Conservation (phyloP, 441 rosid genomes). For the Mallotus repandus region DNA sequence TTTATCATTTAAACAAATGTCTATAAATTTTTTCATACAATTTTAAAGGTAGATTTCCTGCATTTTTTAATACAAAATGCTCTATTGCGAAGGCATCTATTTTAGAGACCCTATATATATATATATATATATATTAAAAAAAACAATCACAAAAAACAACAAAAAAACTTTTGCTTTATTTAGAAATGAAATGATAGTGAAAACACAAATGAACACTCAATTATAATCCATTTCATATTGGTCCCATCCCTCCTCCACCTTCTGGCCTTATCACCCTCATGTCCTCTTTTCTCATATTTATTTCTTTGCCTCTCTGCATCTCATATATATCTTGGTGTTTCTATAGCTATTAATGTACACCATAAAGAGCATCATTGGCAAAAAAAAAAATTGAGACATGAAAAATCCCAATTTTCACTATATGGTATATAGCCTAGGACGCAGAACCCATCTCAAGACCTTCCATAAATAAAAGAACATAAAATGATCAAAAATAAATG, state of each 20-base stretch:
- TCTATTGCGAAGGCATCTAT: not conserved
- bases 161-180: constrained; percentile 28
- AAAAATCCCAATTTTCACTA: not conserved
- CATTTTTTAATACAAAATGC: not conserved
- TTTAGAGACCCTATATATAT: not conserved
- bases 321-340: not conserved
- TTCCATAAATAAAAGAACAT: constrained; percentile 7
- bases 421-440: constrained; percentile 30
- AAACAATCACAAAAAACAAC: not conserved
- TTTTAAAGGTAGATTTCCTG: no score
- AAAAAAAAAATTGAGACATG: not conserved
- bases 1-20: no score
- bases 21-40: no score
- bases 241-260: constrained; percentile 8
- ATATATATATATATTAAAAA: not conserved
- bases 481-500: not conserved
- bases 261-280: constrained; percentile 1
- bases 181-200: constrained; percentile 31
- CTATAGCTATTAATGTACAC: constrained; percentile 18
- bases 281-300: not conserved
- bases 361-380: not conserved
- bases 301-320: not conserved
- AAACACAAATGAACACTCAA: constrained; percentile 15
- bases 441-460: constrained; percentile 40
- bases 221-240: constrained; percentile 9